These are phyloP conservation scores for Venturiaceae sp. DNA, from an alignment of 2,329 filamentous ascomycete species.

Conservation along the genomic window DNA sequence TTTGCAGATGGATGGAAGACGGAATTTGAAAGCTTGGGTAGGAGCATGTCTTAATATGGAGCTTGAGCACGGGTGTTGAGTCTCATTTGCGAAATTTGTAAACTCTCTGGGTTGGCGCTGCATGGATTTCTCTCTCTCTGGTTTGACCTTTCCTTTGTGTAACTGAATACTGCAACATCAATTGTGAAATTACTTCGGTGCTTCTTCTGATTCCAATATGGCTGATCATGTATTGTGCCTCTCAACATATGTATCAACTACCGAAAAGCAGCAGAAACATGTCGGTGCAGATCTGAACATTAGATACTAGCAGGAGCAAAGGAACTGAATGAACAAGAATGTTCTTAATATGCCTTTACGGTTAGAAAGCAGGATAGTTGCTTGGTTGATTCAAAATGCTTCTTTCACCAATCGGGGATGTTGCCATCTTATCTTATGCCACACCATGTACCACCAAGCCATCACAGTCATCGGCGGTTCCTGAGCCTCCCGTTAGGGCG, in stretches of 20 bases:
- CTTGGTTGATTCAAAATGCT: neutral
- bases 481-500: neutral
- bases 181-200: neutral
- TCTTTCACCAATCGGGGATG: neutral
- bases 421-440: neutral
- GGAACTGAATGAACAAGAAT: too few species aligned
- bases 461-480: neutral
- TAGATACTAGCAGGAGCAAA: too few species aligned
- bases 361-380: too few species aligned
- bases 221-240: too few species aligned
- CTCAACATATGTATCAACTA: too few species aligned
- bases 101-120: neutral
- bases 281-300: too few species aligned
- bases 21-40: neutral
- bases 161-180: neutral
- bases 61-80: neutral
- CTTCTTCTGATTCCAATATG: neutral
- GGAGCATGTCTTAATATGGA: neutral
- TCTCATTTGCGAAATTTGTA: neutral
- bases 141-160: neutral
- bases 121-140: neutral
- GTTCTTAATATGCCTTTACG: too few species aligned
- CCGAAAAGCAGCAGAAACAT: too few species aligned
- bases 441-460: neutral
- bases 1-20: neutral